A percentile compares a stretch with the other conserved stretches of the same genome.
Evolutionary conservation across 2,329 filamentous ascomycete genomes (phyloP).

Genomic region (Byssothecium circinans): DNA sequence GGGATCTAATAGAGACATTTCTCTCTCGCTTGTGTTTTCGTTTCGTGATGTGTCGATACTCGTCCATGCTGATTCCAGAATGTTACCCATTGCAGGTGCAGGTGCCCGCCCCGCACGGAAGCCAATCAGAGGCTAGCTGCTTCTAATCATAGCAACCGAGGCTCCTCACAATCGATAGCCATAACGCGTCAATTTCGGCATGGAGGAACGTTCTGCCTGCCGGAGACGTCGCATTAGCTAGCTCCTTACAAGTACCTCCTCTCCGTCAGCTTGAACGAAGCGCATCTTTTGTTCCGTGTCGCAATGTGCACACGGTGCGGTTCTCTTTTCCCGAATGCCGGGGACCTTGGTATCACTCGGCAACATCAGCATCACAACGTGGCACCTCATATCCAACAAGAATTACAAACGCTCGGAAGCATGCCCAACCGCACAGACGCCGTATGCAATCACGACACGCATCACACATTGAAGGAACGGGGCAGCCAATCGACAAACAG

Average conservation of each 20-base stretch:
- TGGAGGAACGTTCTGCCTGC: not conserved
- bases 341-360: no score
- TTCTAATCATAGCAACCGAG: slow-evolving; percentile 10
- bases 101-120: not conserved
- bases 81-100: not conserved
- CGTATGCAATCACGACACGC: not conserved
- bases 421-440: no score
- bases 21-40: slow-evolving; percentile 25
- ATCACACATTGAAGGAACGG: not conserved
- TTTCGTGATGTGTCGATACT: slow-evolving; percentile 11
- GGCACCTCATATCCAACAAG: no score
- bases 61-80: slow-evolving; percentile 19
- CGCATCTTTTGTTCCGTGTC: no score
- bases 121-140: not conserved
- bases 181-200: not conserved
- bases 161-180: slow-evolving; percentile 20
- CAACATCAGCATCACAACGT: no score
- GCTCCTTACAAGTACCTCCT: not conserved
- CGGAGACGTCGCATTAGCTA: not conserved
- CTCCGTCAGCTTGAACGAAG: no score
- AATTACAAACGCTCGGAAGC: no score
- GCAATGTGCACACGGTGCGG: no score
- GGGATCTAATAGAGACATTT: slow-evolving; percentile 26
- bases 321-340: no score
- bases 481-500: slow-evolving; percentile 1